phyloP scores from a whole-genome alignment of 176 grass and related monocot species.

The Secale cereale region DNA sequence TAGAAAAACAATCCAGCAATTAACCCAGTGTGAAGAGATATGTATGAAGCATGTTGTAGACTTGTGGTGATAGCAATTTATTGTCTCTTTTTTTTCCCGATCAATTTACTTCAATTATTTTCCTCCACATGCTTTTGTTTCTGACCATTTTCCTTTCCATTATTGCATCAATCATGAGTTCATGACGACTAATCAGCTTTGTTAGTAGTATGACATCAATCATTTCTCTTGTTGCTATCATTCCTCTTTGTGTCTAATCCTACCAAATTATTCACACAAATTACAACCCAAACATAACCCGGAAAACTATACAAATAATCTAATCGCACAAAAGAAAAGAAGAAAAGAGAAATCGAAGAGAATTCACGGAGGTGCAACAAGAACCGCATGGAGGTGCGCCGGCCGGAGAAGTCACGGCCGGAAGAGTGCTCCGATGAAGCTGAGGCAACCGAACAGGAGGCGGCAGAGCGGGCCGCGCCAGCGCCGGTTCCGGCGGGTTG shows the following conservation, averaged over 20 bases:
- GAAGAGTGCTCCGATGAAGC: slow-evolving; percentile 50
- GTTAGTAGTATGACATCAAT: slow-evolving; percentile 21
- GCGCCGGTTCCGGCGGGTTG: slow-evolving; percentile 11
- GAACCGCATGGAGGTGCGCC: background rate
- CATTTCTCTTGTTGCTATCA: slow-evolving; percentile 35
- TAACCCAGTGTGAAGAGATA: slow-evolving; percentile 19
- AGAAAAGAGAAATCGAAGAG: background rate
- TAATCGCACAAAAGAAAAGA: slow-evolving; percentile 19
- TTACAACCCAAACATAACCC: background rate
- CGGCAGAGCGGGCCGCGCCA: slow-evolving; percentile 28
- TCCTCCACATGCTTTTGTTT: background rate
- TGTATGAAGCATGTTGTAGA: slow-evolving; percentile 14
- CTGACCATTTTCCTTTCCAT: slow-evolving; percentile 10
- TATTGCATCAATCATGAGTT: slow-evolving; percentile 40
- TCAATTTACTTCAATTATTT: background rate
- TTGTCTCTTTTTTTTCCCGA: background rate
- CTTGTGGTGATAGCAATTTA: slow-evolving; percentile 32
- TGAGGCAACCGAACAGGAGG: slow-evolving; percentile 37
- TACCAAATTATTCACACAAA: slow-evolving; percentile 51
- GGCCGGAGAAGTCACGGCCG: slow-evolving; percentile 3
- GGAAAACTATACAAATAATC: background rate
- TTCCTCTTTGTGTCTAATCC: slow-evolving; percentile 21
- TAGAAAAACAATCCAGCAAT: slow-evolving; percentile 28
- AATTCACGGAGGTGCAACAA: background rate
- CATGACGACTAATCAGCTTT: slow-evolving; percentile 24